Evolutionary conservation across 2,329 filamentous ascomycete genomes (phyloP).

Genomic region (Pseudocercospora eumusae): DNA sequence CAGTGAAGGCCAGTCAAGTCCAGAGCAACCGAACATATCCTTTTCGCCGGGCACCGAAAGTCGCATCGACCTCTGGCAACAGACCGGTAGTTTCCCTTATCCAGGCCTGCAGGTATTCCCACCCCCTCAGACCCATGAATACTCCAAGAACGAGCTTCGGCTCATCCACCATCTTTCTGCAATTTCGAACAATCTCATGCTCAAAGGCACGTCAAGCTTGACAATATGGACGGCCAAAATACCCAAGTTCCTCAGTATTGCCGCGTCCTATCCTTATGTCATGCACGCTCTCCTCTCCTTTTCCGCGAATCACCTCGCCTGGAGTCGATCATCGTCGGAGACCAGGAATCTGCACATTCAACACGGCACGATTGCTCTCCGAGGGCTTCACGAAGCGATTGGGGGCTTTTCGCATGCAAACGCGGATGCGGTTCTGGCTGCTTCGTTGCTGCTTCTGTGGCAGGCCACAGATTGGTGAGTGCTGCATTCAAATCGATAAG

Average conservation of each 20-base stretch:
- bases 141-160: slow-evolving; percentile 76
- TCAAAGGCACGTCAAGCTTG: slow-evolving; percentile 71
- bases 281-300: slow-evolving; percentile 92
- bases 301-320: slow-evolving; percentile 92
- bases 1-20: slow-evolving; percentile 54
- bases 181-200: slow-evolving; percentile 79
- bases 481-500: neutral
- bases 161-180: slow-evolving; percentile 88
- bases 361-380: slow-evolving; percentile 81
- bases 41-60: slow-evolving; percentile 85
- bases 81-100: slow-evolving; percentile 82
- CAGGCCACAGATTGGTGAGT: slow-evolving; percentile 93
- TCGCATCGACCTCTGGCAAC: slow-evolving; percentile 78
- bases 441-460: slow-evolving; percentile 91
- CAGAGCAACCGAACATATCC: slow-evolving; percentile 65
- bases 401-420: slow-evolving; percentile 80
- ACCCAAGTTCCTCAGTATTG: slow-evolving; percentile 84
- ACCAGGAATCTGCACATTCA: slow-evolving; percentile 88
- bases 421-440: slow-evolving; percentile 87
- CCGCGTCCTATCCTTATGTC: slow-evolving; percentile 79
- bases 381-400: slow-evolving; percentile 85
- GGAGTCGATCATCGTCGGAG: slow-evolving; percentile 79
- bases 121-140: slow-evolving; percentile 69
- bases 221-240: slow-evolving; percentile 93
- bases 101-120: slow-evolving; percentile 76